Conservation (phyloP, 306 rosid species). For the Malus fusca region DNA sequence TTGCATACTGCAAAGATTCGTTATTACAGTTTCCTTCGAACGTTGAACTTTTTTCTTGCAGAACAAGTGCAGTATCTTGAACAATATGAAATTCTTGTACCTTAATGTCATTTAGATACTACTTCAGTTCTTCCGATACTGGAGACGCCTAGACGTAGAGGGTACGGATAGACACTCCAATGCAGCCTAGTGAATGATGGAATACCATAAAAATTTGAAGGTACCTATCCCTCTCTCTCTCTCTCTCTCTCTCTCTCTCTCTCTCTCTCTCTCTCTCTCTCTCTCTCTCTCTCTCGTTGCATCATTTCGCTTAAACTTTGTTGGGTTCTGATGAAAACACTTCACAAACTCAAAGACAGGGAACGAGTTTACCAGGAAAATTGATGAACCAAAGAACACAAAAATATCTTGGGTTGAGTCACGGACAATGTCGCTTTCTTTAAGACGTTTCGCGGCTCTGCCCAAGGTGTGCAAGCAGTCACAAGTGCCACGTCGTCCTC, state of each 20-base stretch:
- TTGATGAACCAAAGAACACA: no score
- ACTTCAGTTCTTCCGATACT: constrained; percentile 42
- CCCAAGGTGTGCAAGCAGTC: no score
- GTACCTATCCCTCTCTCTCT: not conserved
- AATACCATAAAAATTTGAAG: constrained; percentile 19
- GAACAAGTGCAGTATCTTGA: not conserved
- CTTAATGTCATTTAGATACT: constrained; percentile 53
- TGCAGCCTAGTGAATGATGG: constrained; percentile 19
- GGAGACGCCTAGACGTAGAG: constrained; percentile 1
- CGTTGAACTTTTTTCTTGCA: not conserved
- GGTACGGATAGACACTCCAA: constrained; percentile 12
- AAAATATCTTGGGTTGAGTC: no score
- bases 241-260: constrained; percentile 4
- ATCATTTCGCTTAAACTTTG: not conserved
- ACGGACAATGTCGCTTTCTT: no score
- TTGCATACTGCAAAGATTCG: not conserved
- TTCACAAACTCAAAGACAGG: no score
- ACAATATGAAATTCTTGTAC: not conserved
- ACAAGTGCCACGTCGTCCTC: no score
- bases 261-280: not conserved
- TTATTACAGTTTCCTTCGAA: not conserved
- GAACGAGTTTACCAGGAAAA: no score
- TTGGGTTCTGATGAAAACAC: not conserved
- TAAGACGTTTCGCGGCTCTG: no score
- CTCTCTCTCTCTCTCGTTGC: not conserved